Evolutionary conservation across 176 grass and related monocot genomes (phyloP), one percentile per base, ranked within the genome.

Genomic region (Raddia distichophylla): DNA sequence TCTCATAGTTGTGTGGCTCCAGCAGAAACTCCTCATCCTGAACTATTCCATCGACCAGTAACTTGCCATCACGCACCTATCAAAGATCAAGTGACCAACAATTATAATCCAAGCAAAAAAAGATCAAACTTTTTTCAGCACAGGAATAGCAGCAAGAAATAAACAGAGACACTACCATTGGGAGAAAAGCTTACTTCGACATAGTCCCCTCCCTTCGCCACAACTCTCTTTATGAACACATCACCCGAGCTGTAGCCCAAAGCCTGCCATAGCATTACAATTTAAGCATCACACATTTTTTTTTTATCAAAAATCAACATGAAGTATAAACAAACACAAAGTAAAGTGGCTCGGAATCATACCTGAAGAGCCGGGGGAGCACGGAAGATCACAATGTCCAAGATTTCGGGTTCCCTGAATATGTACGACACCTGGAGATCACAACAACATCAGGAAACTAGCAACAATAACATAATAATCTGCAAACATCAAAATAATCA

Each of bases 221-320:
- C 97, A 66, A 99, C 91, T 69, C 97, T 96, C 72, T 99, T 99
- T 71, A 96, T 96, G 87, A 99, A 96, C 73, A 96, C 97, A 78
- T 99, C 97, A 48, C 58, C 54, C 3, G 91, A 89, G 60, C 69
- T 86, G 87, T 91, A 99, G 62, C 97, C 97, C 53, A 77, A n/a
- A 75, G 49, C 69, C 97, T 99, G 86, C 51, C 55, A 82, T 22
- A 85, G 17, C 15, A 59, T 85, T 34, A 45, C 12, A 51, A 60
- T 45, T 83, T 10, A 91, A 83, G 60, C 70, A 62, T 74, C 18
- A 75, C 3, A 69, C 72, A 27, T 77, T 67, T 18, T 45, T 76
- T 76, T 77, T 67, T 18, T 45, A n/a, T 42, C 13, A 22, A n/a
- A 40, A 40, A 73, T 62, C 37, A 53, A 18, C 17, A 56, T 18